Conservation (phyloP, 352 stramenopile species). For the Phytophthora sojae region DNA sequence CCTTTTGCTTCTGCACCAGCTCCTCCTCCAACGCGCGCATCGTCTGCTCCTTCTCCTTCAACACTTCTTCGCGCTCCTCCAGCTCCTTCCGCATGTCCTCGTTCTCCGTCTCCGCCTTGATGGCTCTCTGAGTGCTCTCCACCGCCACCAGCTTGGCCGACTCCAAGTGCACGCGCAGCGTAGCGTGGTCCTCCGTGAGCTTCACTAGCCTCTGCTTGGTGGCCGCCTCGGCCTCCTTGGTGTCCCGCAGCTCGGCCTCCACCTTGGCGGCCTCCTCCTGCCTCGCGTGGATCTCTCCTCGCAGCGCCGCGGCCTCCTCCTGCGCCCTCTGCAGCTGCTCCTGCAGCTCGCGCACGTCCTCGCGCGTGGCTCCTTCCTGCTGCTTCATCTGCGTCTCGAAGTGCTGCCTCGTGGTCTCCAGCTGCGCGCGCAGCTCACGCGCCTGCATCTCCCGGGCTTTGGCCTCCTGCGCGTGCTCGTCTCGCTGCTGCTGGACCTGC, state of each 20-base stretch:
- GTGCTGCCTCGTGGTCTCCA: slow-evolving; percentile 34
- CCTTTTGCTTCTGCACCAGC: slow-evolving; percentile 33
- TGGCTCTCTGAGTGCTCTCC: slow-evolving; percentile 45
- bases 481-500: slow-evolving; percentile 43
- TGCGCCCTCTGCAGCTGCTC: slow-evolving; percentile 42
- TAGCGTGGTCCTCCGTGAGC: slow-evolving; percentile 69
- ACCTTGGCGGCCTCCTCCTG: slow-evolving; percentile 54
- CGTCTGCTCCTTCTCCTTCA: slow-evolving; percentile 23
- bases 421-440: slow-evolving; percentile 33
- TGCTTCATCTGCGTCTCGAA: slow-evolving; percentile 40
- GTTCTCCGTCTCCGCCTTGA: slow-evolving; percentile 52
- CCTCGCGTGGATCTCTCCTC: slow-evolving; percentile 63
- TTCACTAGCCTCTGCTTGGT: slow-evolving; percentile 67
- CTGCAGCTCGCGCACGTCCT: slow-evolving; percentile 41
- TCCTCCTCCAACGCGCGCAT: slow-evolving; percentile 38
- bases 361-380: slow-evolving; percentile 36
- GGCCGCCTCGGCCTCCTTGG: slow-evolving; percentile 37
- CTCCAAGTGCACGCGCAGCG: slow-evolving; percentile 52
- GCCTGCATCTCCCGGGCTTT: slow-evolving; percentile 25
- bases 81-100: slow-evolving; percentile 39
- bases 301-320: slow-evolving; percentile 51
- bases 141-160: slow-evolving; percentile 40
- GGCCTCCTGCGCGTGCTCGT: slow-evolving; percentile 16
- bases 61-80: slow-evolving; percentile 26
- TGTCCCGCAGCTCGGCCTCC: slow-evolving; percentile 49